A percentile compares a stretch with the other conserved stretches of the same genome.
Conservation (phyloP, 495 filamentous ascomycete species). For the Xylaria venustula region DNA sequence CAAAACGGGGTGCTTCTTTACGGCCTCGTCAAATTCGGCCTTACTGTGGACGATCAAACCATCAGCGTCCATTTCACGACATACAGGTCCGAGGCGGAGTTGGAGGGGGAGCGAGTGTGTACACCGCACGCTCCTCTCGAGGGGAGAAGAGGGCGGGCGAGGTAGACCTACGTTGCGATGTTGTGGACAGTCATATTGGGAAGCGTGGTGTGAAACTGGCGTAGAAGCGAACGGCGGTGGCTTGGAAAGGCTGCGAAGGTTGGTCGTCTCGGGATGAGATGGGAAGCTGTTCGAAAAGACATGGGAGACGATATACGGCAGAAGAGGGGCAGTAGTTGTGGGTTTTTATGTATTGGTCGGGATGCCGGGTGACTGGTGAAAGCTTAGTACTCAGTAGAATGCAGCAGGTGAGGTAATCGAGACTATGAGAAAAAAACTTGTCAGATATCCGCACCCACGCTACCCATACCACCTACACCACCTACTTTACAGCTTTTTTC, state of each 20-base stretch:
- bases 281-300: slow-evolving; percentile 25
- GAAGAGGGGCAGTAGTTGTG: slow-evolving; percentile 23
- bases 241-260: slow-evolving; percentile 16
- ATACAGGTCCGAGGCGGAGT: too few species aligned
- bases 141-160: not conserved
- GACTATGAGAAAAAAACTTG: too few species aligned
- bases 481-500: too few species aligned
- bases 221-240: slow-evolving; percentile 17
- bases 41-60: slow-evolving; percentile 45
- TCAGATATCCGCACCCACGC: too few species aligned
- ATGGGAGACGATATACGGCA: slow-evolving; percentile 12
- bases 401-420: too few species aligned
- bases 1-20: slow-evolving; percentile 57
- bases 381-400: too few species aligned
- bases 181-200: slow-evolving; percentile 48
- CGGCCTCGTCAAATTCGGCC: slow-evolving; percentile 57
- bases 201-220: slow-evolving; percentile 40
- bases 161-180: slow-evolving; percentile 36
- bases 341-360: slow-evolving; percentile 18
- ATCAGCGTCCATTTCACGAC: slow-evolving; percentile 8
- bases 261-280: slow-evolving; percentile 23
- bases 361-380: too few species aligned
- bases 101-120: too few species aligned
- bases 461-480: too few species aligned
- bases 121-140: too few species aligned